Conservation (phyloP, 2,329 filamentous ascomycete genomes). For the Fusarium oxysporum region DNA sequence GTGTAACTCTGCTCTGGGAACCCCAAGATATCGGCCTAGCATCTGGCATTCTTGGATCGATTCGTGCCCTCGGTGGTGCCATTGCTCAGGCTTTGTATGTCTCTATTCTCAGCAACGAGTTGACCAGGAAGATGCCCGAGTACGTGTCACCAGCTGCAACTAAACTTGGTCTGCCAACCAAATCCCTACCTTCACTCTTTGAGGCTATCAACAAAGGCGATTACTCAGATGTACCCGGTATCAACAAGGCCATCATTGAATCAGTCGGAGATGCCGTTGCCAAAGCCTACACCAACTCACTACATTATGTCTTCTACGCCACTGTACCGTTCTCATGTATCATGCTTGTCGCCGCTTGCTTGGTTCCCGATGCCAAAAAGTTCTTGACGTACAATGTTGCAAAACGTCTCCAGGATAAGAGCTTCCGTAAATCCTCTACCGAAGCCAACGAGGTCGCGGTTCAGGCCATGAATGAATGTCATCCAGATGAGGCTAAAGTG, state of each 20-base stretch:
- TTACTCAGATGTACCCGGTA: conserved; percentile 49
- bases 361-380: conserved; percentile 57
- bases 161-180: conserved; percentile 50
- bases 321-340: conserved; percentile 55
- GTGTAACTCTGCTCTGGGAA: conserved; percentile 59
- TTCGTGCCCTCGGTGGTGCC: conserved; percentile 56
- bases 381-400: conserved; percentile 58
- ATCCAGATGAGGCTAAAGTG: background rate
- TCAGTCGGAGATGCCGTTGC: conserved; percentile 52
- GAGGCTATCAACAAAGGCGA: conserved; percentile 49
- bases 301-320: conserved; percentile 57
- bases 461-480: background rate
- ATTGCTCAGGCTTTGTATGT: conserved; percentile 53
- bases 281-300: conserved; percentile 57
- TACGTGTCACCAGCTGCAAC: conserved; percentile 52
- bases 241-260: conserved; percentile 49
- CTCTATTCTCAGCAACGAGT: conserved; percentile 52
- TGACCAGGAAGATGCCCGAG: conserved; percentile 48
- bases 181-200: conserved; percentile 50
- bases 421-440: conserved; percentile 17
- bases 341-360: conserved; percentile 51
- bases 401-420: conserved; percentile 52
- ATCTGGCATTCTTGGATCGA: conserved; percentile 58
- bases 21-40: conserved; percentile 60
- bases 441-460: conserved; percentile 3